These are phyloP conservation scores for Trypanosomatidae sp. DNA, from an alignment of 208 protist species.

Conservation along the genomic window DNA sequence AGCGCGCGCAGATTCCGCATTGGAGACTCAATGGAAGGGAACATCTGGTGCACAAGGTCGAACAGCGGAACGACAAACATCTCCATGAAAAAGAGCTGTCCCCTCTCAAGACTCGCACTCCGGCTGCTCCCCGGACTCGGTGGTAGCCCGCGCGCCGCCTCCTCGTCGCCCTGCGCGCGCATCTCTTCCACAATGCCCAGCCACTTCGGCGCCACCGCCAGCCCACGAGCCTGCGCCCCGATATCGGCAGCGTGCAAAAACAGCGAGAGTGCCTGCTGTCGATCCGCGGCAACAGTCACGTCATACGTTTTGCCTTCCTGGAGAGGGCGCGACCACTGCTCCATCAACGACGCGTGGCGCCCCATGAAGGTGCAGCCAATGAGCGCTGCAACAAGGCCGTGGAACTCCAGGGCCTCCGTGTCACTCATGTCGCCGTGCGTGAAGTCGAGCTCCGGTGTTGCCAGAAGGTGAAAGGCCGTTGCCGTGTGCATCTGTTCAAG, in stretches of 20 bases:
- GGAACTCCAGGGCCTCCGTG: constrained; percentile 60
- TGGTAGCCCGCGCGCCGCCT: constrained; percentile 42
- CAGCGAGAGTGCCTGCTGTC: constrained; percentile 54
- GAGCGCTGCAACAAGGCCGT: constrained; percentile 45
- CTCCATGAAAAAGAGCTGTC: constrained; percentile 77
- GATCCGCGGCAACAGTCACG: constrained; percentile 36
- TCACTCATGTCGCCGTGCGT: constrained; percentile 41
- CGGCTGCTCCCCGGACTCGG: constrained; percentile 47
- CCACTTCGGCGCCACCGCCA: constrained; percentile 68
- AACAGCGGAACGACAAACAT: constrained; percentile 73
- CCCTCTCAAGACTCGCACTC: constrained; percentile 26
- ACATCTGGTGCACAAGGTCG: constrained; percentile 63
- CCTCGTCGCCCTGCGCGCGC: constrained; percentile 72
- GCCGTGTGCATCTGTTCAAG: constrained; percentile 83
- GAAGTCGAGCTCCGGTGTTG: constrained; percentile 52
- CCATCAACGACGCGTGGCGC: constrained; percentile 36
- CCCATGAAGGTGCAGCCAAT: constrained; percentile 74
- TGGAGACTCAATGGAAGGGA: constrained; percentile 47
- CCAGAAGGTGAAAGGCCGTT: constrained; percentile 63
- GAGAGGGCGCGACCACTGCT: constrained; percentile 23
- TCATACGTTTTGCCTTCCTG: constrained; percentile 30
- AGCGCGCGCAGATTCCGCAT: constrained; percentile 49
- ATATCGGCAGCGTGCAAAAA: constrained; percentile 84
- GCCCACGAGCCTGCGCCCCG: constrained; percentile 53
- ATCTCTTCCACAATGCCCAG: constrained; percentile 79